Percentiles rank a stretch among this genome's conserved stretches.
These are phyloP conservation scores for Xanthoconium purpureum DNA, from an alignment of 768 basidiomycete genomes.

Conservation along the genomic window DNA sequence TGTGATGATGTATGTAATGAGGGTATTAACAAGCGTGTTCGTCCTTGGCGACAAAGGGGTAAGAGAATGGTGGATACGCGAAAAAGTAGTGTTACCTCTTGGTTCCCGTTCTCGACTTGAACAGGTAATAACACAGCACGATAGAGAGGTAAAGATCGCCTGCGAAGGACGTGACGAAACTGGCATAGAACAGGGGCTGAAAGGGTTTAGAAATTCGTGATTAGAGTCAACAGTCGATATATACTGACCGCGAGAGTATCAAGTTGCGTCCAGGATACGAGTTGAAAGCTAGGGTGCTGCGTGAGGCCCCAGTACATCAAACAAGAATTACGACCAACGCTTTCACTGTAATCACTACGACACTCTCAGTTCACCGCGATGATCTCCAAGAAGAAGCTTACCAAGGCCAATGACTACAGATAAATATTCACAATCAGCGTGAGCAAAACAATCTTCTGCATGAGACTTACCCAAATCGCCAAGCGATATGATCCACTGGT, in stretches of 20 bases:
- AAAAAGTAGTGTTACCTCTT: conserved; percentile 32
- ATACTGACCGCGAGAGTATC: conserved; percentile 37
- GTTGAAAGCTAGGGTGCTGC: conserved; percentile 34
- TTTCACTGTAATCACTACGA: conserved; percentile 50
- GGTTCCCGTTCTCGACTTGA: conserved; percentile 51
- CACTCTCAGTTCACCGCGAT: background rate
- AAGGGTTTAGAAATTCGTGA: background rate
- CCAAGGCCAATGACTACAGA: conserved; percentile 11
- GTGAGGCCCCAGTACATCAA: background rate
- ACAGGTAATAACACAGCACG: conserved; percentile 47
- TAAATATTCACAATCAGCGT: background rate
- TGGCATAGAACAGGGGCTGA: conserved; percentile 50
- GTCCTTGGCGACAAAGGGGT: conserved; percentile 36
- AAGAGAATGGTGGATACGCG: background rate
- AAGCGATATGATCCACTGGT: conserved; percentile 38
- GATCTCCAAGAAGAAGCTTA: background rate
- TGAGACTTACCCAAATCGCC: conserved; percentile 45
- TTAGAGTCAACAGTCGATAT: background rate
- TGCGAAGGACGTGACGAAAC: conserved; percentile 48
- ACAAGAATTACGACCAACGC: conserved; percentile 35
- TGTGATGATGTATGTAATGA: conserved; percentile 53
- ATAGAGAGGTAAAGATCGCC: conserved; percentile 52
- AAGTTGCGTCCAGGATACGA: conserved; percentile 38
- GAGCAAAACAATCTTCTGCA: background rate
- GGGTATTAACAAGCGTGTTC: conserved; percentile 44